These are phyloP conservation scores for Thermomyces lanuginosus DNA, from an alignment of 2,329 filamentous ascomycete genomes.

Conservation along the genomic window DNA sequence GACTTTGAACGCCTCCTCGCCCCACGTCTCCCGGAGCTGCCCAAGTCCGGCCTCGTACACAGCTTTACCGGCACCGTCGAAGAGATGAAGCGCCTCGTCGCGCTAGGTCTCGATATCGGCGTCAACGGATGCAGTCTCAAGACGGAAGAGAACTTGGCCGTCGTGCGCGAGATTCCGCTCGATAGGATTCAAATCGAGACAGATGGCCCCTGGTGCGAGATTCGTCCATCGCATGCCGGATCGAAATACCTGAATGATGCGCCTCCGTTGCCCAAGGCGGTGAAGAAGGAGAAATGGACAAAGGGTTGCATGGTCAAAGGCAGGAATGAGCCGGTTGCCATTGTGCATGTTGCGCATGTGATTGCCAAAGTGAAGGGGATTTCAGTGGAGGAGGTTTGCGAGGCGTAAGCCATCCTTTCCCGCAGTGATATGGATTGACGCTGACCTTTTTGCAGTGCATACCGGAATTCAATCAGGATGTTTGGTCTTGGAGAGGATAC, in stretches of 20 bases:
- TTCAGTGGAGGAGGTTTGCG: constrained; percentile 63
- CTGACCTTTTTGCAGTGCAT: constrained; percentile 35
- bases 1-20: constrained; percentile 67
- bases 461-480: constrained; percentile 64
- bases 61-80: constrained; percentile 80
- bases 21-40: constrained; percentile 46
- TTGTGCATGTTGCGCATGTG: constrained; percentile 72
- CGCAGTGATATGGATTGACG: not conserved
- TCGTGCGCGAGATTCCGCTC: constrained; percentile 64
- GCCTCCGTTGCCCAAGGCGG: constrained; percentile 56
- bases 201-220: constrained; percentile 95
- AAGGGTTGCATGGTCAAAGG: constrained; percentile 84
- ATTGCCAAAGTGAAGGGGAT: constrained; percentile 76
- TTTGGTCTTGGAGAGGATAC: constrained; percentile 49
- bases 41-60: constrained; percentile 72
- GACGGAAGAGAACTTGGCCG: constrained; percentile 74
- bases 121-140: constrained; percentile 95
- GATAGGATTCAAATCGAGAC: constrained; percentile 84
- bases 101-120: constrained; percentile 74
- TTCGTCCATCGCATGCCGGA: constrained; percentile 73
- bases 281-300: constrained; percentile 94
- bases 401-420: constrained; percentile 40
- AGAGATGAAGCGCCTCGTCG: constrained; percentile 68
- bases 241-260: constrained; percentile 56
- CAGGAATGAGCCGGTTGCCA: constrained; percentile 79